Percentiles rank a stretch among this genome's conserved stretches.
phyloP scores from a whole-genome alignment of 805 yeast genomes.

The Saturnispora gosingensis region DNA sequence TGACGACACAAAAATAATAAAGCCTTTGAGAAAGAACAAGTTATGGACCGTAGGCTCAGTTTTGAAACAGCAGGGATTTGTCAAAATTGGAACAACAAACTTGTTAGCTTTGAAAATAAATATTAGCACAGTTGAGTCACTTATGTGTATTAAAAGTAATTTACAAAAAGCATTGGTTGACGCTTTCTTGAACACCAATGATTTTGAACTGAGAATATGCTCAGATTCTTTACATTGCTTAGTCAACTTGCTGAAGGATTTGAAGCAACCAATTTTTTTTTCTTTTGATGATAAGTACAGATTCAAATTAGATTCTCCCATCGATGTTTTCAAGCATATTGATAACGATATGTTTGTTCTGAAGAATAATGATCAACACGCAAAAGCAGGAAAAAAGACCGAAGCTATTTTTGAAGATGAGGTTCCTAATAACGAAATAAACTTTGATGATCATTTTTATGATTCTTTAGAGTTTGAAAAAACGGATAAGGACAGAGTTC shows the following conservation, averaged over 20 bases:
- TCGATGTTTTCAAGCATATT: constrained; percentile 35
- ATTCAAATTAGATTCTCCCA: constrained; percentile 20
- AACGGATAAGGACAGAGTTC: not conserved
- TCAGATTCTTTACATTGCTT: constrained; percentile 80
- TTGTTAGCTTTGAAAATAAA: constrained; percentile 28
- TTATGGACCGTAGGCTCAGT: constrained; percentile 34
- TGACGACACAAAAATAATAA: constrained; percentile 45
- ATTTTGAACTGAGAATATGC: constrained; percentile 47
- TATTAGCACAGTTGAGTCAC: constrained; percentile 7
- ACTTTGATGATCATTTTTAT: constrained; percentile 24
- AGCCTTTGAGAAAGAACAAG: constrained; percentile 18
- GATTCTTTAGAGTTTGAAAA: constrained; percentile 10
- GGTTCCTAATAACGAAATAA: constrained; percentile 10
- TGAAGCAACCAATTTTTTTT: constrained; percentile 59
- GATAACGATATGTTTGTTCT: constrained; percentile 27
- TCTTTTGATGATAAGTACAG: constrained; percentile 52
- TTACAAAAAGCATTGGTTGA: constrained; percentile 17
- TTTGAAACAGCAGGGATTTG: constrained; percentile 41
- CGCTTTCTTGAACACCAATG: constrained; percentile 19
- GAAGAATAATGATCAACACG: not conserved
- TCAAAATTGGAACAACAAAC: constrained; percentile 40
- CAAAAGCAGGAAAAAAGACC: not conserved
- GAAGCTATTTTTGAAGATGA: not conserved
- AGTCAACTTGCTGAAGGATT: constrained; percentile 55
- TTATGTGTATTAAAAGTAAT: not conserved